Base-by-base conservation (phyloP, 2,329 filamentous ascomycete genomes). In the Fonsecaea pedrosoi region DNA sequence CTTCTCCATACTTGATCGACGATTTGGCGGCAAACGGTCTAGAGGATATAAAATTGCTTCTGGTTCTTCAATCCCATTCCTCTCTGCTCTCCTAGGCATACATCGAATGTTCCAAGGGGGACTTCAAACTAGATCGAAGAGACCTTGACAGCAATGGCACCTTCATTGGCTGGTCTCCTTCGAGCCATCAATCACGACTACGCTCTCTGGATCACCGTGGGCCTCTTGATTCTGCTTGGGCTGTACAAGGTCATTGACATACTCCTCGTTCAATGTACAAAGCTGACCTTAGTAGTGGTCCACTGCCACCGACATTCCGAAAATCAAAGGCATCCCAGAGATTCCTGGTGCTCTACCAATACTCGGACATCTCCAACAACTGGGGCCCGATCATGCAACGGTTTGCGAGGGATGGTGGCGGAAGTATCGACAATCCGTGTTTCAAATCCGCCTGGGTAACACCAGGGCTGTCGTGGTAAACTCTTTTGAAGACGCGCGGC, bases 391-490 rank as follows among this genome's bases (percentile, higher is more conserved):
- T 64, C 82, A 88, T 77, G 82, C 86, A 38, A 80, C 80, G 13
- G 77, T 82, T 40, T 81, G 85, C 32, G 82, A 83, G 65, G 77
- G 79, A 71, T 86, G 86, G 82, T 85, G 82, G 54, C 80, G 82
- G 42, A 81, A 84, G 67, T 87, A 86, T 62, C 84, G 85, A 1
- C 82, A 76, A 38, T 77, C 85, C 0, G 86, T 88, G 32, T 89
- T 88, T 67, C 87, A 89, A 71, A 77, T 79, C 56, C 73, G 72
- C n/a, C 70, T 79, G 1, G 77, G 77, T 12, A 78, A 78, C 55
- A 70, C 68, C n/a, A 83, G 89, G 61, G 87, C 91, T 54, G 83
- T 93, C 25, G 90, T 92, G 70, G 89, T 90, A 59, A 93, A 92
- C 72, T 88, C 86, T 0, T 92, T 91, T 72, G 87, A 91, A 10